Conservation (phyloP, 371 early-diverging fungal genomes). For the Dinochytrium kinnereticum region DNA sequence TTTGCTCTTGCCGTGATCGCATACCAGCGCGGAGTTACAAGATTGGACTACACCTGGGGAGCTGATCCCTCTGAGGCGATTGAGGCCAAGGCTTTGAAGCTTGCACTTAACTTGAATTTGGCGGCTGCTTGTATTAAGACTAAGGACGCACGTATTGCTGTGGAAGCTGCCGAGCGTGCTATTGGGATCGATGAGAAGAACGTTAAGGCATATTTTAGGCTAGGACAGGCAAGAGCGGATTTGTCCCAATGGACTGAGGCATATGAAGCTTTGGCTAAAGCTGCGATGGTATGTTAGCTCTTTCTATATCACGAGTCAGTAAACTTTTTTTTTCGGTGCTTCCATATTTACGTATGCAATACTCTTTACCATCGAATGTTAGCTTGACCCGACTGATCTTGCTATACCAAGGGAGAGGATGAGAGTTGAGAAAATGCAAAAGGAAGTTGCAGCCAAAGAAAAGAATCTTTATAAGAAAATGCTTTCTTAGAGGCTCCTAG, state of each 20-base stretch:
- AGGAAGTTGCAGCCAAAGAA: constrained; percentile 31
- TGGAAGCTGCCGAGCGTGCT: constrained; percentile 55
- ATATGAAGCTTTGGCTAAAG: constrained; percentile 50
- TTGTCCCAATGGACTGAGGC: constrained; percentile 61
- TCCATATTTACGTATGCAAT: too few relatives aligned
- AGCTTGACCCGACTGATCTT: constrained; percentile 39
- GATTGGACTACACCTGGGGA: constrained; percentile 39
- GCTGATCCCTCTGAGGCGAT: constrained; percentile 29
- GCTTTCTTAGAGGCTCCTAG: constrained; percentile 24
- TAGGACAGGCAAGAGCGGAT: constrained; percentile 64
- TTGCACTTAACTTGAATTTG: constrained; percentile 39
- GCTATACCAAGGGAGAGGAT: constrained; percentile 27
- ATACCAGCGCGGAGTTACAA: constrained; percentile 29
- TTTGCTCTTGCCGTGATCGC: constrained; percentile 19
- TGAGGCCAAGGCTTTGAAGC: constrained; percentile 26
- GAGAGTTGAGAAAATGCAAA: constrained; percentile 16
- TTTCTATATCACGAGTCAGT: too few relatives aligned
- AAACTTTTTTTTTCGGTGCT: too few relatives aligned
- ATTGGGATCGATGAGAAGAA: constrained; percentile 60
- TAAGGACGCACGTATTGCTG: constrained; percentile 41
- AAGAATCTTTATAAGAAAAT: constrained; percentile 40
- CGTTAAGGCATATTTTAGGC: constrained; percentile 68
- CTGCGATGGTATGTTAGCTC: constrained; percentile 50
- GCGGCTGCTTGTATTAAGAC: constrained; percentile 34
- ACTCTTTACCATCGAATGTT: background rate